These are phyloP conservation scores for Megacollybia marginata DNA, from an alignment of 768 basidiomycete species.

Conservation along the genomic window DNA sequence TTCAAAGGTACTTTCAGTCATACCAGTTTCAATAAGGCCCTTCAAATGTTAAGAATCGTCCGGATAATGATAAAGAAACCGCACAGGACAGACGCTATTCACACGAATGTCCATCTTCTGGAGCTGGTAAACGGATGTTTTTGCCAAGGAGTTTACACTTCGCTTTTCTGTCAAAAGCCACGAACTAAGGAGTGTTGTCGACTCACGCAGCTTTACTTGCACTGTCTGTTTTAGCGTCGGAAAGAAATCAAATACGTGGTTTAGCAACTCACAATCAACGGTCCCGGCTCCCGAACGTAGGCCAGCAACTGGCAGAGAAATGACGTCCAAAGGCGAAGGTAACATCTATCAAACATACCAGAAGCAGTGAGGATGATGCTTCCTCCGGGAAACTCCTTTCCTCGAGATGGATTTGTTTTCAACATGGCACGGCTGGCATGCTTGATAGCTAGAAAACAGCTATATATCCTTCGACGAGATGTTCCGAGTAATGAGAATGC, in stretches of 20 bases:
- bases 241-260: conserved; percentile 2
- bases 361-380: conserved; percentile 89
- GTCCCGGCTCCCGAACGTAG: conserved; percentile 77
- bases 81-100: conserved; percentile 83
- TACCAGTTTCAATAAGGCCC: conserved; percentile 79
- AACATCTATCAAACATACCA: conserved; percentile 31
- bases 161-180: not conserved
- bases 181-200: not conserved
- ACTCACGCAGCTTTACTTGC: conserved; percentile 90
- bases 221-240: conserved; percentile 48
- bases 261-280: conserved; percentile 57
- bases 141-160: conserved; percentile 85
- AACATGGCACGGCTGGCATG: conserved; percentile 80
- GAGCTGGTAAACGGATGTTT: conserved; percentile 75
- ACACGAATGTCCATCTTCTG: conserved; percentile 80
- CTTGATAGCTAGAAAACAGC: conserved; percentile 87
- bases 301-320: conserved; percentile 55
- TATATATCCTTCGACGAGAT: conserved; percentile 19
- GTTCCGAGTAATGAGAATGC: not conserved
- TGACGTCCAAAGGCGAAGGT: not conserved
- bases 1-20: conserved; percentile 77
- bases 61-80: not conserved
- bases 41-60: not conserved
- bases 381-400: conserved; percentile 65
- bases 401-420: conserved; percentile 52